Percentiles rank a stretch among this genome's conserved stretches.
These are phyloP conservation scores for Sparassis latifolia DNA, from an alignment of 1,284 basidiomycete species.

Conservation along the genomic window DNA sequence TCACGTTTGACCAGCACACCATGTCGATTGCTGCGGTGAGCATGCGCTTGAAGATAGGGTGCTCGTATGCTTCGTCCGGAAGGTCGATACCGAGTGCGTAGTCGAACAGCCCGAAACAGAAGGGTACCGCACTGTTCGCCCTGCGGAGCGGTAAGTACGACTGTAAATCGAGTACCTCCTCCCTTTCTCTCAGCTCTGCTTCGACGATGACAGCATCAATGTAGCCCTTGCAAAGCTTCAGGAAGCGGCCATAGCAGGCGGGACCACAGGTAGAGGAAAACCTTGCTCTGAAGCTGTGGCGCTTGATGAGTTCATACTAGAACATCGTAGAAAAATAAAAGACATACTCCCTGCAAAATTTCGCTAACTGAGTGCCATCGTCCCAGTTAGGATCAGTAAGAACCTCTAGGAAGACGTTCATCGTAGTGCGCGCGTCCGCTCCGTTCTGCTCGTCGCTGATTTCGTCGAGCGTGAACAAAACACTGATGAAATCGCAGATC, in stretches of 20 bases:
- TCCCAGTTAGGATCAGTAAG: constrained; percentile 27
- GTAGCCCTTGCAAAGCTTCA: constrained; percentile 49
- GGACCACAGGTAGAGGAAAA: constrained; percentile 39
- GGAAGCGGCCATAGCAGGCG: constrained; percentile 41
- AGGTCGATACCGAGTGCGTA: constrained; percentile 56
- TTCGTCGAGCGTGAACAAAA: constrained; percentile 65
- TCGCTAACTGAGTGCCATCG: constrained; percentile 26
- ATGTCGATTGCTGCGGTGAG: constrained; percentile 60
- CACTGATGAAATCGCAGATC: constrained; percentile 59
- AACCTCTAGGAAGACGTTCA: constrained; percentile 33
- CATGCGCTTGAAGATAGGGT: constrained; percentile 45
- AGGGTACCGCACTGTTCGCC: constrained; percentile 59
- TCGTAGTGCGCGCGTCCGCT: constrained; percentile 46
- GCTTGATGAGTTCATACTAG: neutral
- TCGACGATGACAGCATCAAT: constrained; percentile 50
- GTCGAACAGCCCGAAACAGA: constrained; percentile 59
- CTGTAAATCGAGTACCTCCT: constrained; percentile 44
- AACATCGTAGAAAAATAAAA: neutral
- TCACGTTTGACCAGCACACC: constrained; percentile 64
- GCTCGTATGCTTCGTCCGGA: constrained; percentile 51
- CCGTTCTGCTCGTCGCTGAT: constrained; percentile 62
- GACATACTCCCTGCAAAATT: constrained; percentile 57
- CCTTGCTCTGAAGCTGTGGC: constrained; percentile 43
- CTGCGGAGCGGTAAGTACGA: constrained; percentile 51
- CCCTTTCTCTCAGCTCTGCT: constrained; percentile 53